Evolutionary conservation across 148 eudicot genomes (phyloP).

Genomic region (Rhododendron mucronatum): DNA sequence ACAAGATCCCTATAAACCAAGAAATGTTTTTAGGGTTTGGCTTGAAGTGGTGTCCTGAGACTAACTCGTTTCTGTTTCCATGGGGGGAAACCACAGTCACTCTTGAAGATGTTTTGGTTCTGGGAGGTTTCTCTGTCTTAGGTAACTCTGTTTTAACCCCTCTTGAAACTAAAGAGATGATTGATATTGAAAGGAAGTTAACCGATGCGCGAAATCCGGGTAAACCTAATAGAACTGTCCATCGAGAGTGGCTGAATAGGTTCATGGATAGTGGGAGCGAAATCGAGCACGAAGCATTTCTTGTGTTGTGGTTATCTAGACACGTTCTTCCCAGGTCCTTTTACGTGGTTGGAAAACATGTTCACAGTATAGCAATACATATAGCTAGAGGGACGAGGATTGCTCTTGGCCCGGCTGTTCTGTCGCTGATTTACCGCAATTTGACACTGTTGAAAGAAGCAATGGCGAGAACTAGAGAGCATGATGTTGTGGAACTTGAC

Average conservation of each 20-base stretch:
- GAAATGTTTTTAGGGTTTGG: background rate
- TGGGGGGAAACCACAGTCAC: background rate
- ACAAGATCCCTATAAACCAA: background rate
- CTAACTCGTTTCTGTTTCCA: background rate
- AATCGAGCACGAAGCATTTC: conserved; percentile 46
- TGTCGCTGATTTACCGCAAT: conserved; percentile 37
- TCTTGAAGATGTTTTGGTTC: background rate
- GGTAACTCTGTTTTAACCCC: conserved; percentile 27
- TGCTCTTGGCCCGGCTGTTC: conserved; percentile 40
- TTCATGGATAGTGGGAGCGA: conserved; percentile 16
- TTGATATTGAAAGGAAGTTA: conserved; percentile 13
- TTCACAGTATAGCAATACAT: conserved; percentile 27
- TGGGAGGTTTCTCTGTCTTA: conserved; percentile 45
- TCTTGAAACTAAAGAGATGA: background rate
- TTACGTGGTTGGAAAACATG: conserved; percentile 1
- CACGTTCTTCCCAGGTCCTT: background rate
- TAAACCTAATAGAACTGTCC: background rate
- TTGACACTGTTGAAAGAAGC: conserved; percentile 30
- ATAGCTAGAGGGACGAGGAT: conserved; percentile 31
- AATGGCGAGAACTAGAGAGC: background rate
- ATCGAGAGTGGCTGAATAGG: conserved; percentile 20
- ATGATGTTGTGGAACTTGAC: background rate
- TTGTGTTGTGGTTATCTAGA: conserved; percentile 41
- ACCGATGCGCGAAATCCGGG: background rate
- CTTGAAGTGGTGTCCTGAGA: background rate